Evolutionary conservation across 176 grass and related monocot genomes (phyloP), one percentile per base, ranked within the genome.

Genomic region (Avena eriantha): DNA sequence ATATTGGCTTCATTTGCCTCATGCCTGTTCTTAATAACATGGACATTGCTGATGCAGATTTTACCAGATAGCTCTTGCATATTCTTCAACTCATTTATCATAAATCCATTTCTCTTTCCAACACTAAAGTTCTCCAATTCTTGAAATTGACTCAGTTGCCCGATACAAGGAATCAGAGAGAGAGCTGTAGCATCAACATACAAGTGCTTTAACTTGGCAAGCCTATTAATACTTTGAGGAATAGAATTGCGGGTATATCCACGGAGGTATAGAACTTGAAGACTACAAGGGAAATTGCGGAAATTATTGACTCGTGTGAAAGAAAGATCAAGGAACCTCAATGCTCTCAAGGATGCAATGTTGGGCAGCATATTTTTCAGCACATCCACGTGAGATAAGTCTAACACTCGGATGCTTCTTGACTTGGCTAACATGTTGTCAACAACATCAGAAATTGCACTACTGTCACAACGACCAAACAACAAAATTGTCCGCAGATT

Each of bases 81-180:
- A 39, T 92, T 69, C 51, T 83, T 86, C 66, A 92, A 61, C 18
- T 92, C 87, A 24, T 66, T 65, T 79, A 92, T 67, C 77, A 31
- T 70, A 8, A 83, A 80, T 18, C 87, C 87, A 21, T 79, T 78
- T 47, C 17, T 24, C 59, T 48, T 80, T 34, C 46, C 18, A 83
- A 24, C 43, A 68, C 23, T 29, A 11, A 86, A 89, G 22, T 21
- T 50, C 8, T 56, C 8, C 67, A 92, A 79, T 68, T 66, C 61
- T 83, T 92, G 86, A 60, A 92, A 78, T 50, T 72, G 50, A 19
- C 63, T 92, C 6, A 89, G 29, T 72, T 73, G 82, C 36, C 90
- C 90, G 29, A 92, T 89, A 4, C 79, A 33, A 80, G 69, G 36
- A 57, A 89, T 75, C 29, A 8, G 2, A 11, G 79, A 45, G 11